Percentiles rank a stretch among this genome's conserved stretches.
These are phyloP conservation scores for Fusarium chlamydosporum DNA, from an alignment of 2,329 filamentous ascomycete genomes.

Conservation along the genomic window DNA sequence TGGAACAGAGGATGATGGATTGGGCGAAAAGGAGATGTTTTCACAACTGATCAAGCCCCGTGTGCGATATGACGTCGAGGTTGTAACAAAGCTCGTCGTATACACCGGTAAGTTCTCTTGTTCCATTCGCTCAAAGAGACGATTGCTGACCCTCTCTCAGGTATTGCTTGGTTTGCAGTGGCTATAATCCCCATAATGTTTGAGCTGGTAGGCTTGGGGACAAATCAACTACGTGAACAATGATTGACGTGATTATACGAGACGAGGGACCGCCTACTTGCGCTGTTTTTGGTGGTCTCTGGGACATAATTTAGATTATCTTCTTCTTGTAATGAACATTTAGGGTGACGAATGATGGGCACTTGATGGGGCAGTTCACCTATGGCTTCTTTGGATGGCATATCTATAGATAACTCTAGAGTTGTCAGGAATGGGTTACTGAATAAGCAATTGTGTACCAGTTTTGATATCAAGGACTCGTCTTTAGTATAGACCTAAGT, in stretches of 20 bases:
- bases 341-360: constrained; percentile 45
- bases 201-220: constrained; percentile 68
- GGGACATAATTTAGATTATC: constrained; percentile 40
- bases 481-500: no score
- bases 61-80: constrained; percentile 97
- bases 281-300: constrained; percentile 21
- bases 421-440: constrained; percentile 14
- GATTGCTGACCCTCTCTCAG: constrained; percentile 59
- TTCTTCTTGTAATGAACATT: constrained; percentile 42
- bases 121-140: background rate
- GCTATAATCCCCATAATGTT: constrained; percentile 82
- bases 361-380: constrained; percentile 33
- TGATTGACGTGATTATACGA: constrained; percentile 41
- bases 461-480: background rate
- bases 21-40: constrained; percentile 85
- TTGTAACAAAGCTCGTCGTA: constrained; percentile 95
- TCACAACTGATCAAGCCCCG: constrained; percentile 85
- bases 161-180: constrained; percentile 86
- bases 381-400: constrained; percentile 14
- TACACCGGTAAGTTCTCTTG: constrained; percentile 77
- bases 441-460: constrained; percentile 5
- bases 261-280: constrained; percentile 12
- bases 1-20: constrained; percentile 63
- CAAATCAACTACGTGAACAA: constrained; percentile 54
- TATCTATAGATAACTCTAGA: constrained; percentile 28